Conservation (phyloP, 345 rosid species). For the Eucalyptus tenuipes region DNA sequence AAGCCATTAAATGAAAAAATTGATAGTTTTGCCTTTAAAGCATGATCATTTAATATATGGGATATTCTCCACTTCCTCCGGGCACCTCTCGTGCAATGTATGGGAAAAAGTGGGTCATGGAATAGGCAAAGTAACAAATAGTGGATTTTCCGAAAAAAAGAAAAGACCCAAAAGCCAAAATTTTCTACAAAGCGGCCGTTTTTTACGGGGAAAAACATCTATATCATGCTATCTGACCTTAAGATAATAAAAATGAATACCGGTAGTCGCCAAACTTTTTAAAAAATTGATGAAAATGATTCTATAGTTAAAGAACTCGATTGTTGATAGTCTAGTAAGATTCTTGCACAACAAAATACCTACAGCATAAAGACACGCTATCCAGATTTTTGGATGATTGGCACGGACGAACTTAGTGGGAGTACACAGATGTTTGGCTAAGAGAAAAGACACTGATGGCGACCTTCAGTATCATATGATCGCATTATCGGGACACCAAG, state of each 20-base stretch:
- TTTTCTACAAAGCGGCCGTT: not conserved
- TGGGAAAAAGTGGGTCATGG: not conserved
- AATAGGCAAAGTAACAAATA: not conserved
- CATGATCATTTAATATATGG: not conserved
- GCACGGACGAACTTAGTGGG: not conserved
- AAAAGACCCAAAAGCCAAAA: not conserved
- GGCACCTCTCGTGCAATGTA: not conserved
- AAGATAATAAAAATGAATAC: not conserved
- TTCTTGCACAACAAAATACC: not conserved
- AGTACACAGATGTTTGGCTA: not conserved
- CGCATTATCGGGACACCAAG: not conserved
- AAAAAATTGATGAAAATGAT: not conserved
- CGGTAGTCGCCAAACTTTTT: not conserved
- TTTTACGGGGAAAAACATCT: not conserved
- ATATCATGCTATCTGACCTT: not conserved
- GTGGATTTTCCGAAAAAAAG: not conserved
- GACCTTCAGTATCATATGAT: not conserved
- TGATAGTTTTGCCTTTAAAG: not conserved
- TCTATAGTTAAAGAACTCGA: not conserved
- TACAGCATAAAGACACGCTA: not conserved
- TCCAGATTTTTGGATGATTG: not conserved
- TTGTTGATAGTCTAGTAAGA: not conserved
- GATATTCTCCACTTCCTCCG: not conserved
- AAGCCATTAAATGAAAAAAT: not conserved
- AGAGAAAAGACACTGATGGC: not conserved